These are phyloP conservation scores for Saxophila tyrrhenica DNA, from an alignment of 495 filamentous ascomycete species.

Conservation along the genomic window DNA sequence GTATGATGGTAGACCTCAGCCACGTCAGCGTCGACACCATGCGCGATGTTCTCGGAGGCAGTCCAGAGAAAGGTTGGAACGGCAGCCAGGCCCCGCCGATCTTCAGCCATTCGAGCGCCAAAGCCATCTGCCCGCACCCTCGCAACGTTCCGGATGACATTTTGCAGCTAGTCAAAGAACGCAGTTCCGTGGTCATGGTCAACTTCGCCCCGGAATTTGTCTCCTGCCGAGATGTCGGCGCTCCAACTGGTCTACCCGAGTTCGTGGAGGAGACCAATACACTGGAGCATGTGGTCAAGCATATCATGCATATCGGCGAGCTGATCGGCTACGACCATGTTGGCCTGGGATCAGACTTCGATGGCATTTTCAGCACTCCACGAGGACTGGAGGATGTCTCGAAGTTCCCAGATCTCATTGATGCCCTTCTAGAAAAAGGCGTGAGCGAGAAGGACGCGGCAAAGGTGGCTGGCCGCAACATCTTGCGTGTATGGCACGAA, in stretches of 20 bases:
- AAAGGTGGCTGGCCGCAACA: conserved; percentile 31
- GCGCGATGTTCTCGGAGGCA: conserved; percentile 49
- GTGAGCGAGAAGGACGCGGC: conserved; percentile 30
- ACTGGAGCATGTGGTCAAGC: conserved; percentile 62
- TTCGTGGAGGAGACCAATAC: conserved; percentile 54
- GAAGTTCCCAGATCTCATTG: conserved; percentile 70
- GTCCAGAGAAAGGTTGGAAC: conserved; percentile 37
- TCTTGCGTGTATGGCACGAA: conserved; percentile 35
- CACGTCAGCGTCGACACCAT: conserved; percentile 60
- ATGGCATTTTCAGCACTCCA: conserved; percentile 47
- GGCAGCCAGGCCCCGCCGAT: conserved; percentile 53
- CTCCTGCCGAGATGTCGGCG: conserved; percentile 46
- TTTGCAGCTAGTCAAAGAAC: conserved; percentile 48
- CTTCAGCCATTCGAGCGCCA: conserved; percentile 59
- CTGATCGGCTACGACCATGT: conserved; percentile 64
- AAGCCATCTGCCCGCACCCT: conserved; percentile 55
- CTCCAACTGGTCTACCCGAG: conserved; percentile 26
- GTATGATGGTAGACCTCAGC: conserved; percentile 66
- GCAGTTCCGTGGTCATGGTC: conserved; percentile 59
- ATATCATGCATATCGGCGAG: conserved; percentile 58
- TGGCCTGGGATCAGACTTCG: conserved; percentile 64
- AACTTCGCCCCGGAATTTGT: conserved; percentile 75
- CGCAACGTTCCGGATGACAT: conserved; percentile 66
- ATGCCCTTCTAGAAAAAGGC: conserved; percentile 39
- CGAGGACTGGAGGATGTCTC: conserved; percentile 65